Evolutionary conservation across 2,329 filamentous ascomycete genomes (phyloP), one percentile per base, ranked within the genome.

Genomic region (Teratosphaeriaceae sp.): DNA sequence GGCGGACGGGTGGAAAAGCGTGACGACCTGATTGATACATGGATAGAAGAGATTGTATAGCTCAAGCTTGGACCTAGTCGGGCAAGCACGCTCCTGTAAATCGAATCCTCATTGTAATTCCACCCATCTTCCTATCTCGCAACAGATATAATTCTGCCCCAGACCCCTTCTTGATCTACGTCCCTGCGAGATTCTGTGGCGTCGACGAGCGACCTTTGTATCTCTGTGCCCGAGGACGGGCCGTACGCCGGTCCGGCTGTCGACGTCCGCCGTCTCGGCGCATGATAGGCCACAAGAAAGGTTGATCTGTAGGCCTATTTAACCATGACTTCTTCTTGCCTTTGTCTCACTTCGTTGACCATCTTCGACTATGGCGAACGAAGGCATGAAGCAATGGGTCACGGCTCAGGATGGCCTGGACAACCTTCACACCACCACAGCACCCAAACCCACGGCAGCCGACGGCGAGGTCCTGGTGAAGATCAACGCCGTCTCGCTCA

Each of bases 401-500:
- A 69, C 67, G 12, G 55, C 55, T 26, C 67, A 69, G 48, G 57
- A 68, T 56, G 67, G 67, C 4, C 56, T 70, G 13, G 66, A 68
- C 52, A 67, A 67, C 38, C 49, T 71, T 41, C 55, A 49, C 21
- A 52, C 63, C 40, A 56, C 54, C 31, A 61, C 64, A 33, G 56
- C 51, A 16, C 54, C 64, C 1, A 60, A 60, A 43, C 62, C 65
- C 2, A 42, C 46, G 13, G 62, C 62, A 3, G 60, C 60, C 18
- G 56, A 66, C 35, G 61, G 66, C 38, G 66, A 70, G 46, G 73
- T 77, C 2, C 59, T 77, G 19, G 70, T 76, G 12, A 68, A 74
- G 55, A 64, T 77, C 21, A 63, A 65, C 38, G 63, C 71, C 13
- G 72, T 76, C 0, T 72, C 72, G 4, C 60, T 77, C 38, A 76